Evolutionary conservation across 2,329 filamentous ascomycete species (phyloP), one percentile per base, ranked within the genome.

Genomic region (Rutstroemia sydowiana): DNA sequence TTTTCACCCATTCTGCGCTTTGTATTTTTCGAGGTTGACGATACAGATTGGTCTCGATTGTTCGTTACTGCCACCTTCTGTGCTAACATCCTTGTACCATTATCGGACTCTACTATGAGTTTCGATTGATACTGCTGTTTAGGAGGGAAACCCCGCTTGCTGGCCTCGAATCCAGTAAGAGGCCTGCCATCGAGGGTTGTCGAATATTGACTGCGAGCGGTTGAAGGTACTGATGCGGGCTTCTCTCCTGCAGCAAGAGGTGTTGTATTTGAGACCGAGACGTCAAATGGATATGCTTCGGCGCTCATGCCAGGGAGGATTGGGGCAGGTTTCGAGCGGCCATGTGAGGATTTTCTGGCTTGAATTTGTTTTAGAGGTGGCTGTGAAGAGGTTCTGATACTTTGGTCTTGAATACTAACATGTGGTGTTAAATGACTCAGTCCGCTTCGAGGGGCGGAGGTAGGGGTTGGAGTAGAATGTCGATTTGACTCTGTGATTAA

Each of bases 221-320:
- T 21, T n/a, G 18, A 23, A 4, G 14, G 20, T 21, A 2, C 18
- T 11, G 34, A 5, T 5, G 23, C 14, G 5, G 3, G n/a, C 10
- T 20, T 46, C 26, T 40, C 31, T 5, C 18, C n/a, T 9, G n/a
- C n/a, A n/a, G n/a, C n/a, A n/a, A n/a, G 45, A 3, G 9, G 18
- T 32, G 16, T 39, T 20, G 21, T 9, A 46, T 40, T 7, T 5
- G 8, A 13, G 7, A 6, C 34, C 7, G 18, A 26, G 9, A n/a
- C 14, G 3, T 21, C 16, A 16, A 30, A 51, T 32, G 42, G 41
- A 16, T 51, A 51, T 39, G 23, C 41, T 11, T 51, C 26, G 13
- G 36, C 32, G 32, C 41, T 46, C 48, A 45, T 51, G 31, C 41
- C 48, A 5, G 48, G 48, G 9, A 51, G 48, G 31, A 51, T 51